Evolutionary conservation across 2,329 filamentous ascomycete species (phyloP), one percentile per base, ranked within the genome.

Genomic region (Corynespora cassiicola): DNA sequence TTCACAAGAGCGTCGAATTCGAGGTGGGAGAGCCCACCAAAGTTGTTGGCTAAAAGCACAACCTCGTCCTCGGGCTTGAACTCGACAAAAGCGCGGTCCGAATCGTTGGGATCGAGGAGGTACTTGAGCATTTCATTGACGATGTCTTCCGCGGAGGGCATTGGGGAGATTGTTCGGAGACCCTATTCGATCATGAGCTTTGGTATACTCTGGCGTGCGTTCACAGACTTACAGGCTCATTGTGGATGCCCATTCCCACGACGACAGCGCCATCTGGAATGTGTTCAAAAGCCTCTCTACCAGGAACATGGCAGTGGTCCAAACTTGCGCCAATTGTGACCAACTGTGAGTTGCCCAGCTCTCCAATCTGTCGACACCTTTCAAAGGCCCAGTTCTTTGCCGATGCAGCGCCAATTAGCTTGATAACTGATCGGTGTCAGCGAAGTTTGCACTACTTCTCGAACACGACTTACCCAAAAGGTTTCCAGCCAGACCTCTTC

Each of bases 291-390:
- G 75, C 74, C 21, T 74, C 70, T 40, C 75, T 52, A 8, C 75
- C 76, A 3, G 75, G 76, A 3, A 79, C 75, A 47, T 78, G 75
- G 50, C 76, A 79, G 51, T 78, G 75, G 50, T 79, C 75, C 11
- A 79, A 49, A 32, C 71, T 74, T 9, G 75, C 73, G 2, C 75
- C 76, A 35, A 79, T 76, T 3, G 75, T 77, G 5, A 76, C 75
- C 15, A 77, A 58, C 26, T 75, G 67, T 12, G 54, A 64, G 46
- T 74, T 74, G 4, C 71, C 71, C 8, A 71, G 48, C 22, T 70
- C 61, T 9, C 73, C 74, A 39, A 76, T 70, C 43, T 70, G 65
- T 40, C 73, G 58, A 40, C 70, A 73, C 42, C 65, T 61, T 31
- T 76, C 73, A 35, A 76, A 75, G 4, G 65, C 57, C 56, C 71